phyloP scores from a whole-genome alignment of 2,329 filamentous ascomycete genomes.

The Pezizomycotina sp. region DNA sequence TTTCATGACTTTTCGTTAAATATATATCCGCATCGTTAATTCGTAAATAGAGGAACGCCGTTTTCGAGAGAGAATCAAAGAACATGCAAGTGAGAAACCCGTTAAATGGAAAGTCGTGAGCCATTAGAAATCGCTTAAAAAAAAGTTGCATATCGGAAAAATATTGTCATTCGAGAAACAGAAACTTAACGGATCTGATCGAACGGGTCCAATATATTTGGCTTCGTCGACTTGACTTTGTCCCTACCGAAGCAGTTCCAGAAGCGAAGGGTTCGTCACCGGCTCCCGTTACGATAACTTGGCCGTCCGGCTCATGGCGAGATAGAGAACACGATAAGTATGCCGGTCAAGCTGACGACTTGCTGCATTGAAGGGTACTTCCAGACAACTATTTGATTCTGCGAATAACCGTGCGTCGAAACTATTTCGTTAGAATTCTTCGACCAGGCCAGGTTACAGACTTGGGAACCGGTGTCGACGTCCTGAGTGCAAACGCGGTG shows the following conservation, averaged over 20 bases:
- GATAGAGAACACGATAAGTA: conserved; percentile 86
- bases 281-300: conserved; percentile 84
- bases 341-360: conserved; percentile 90
- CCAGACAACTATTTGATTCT: conserved; percentile 98
- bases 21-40: no score
- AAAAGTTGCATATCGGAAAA: no score
- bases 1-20: no score
- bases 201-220: conserved; percentile 30
- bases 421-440: conserved; percentile 97
- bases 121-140: no score
- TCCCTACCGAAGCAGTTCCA: conserved; percentile 74
- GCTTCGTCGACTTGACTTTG: conserved; percentile 48
- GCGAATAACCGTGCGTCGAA: conserved; percentile 88
- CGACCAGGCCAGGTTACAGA: conserved; percentile 96
- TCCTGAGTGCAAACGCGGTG: conserved; percentile 69
- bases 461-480: conserved; percentile 90
- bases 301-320: conserved; percentile 96
- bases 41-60: no score
- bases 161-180: no score
- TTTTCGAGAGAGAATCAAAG: no score
- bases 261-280: conserved; percentile 92
- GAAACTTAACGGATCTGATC: conserved; percentile 26
- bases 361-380: conserved; percentile 98
- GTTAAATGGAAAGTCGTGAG: no score
- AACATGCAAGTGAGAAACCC: no score